Percentiles rank a stretch among this genome's conserved stretches.
phyloP scores from a whole-genome alignment of 352 stramenopile species.

The Globisporangium camurandrum region DNA sequence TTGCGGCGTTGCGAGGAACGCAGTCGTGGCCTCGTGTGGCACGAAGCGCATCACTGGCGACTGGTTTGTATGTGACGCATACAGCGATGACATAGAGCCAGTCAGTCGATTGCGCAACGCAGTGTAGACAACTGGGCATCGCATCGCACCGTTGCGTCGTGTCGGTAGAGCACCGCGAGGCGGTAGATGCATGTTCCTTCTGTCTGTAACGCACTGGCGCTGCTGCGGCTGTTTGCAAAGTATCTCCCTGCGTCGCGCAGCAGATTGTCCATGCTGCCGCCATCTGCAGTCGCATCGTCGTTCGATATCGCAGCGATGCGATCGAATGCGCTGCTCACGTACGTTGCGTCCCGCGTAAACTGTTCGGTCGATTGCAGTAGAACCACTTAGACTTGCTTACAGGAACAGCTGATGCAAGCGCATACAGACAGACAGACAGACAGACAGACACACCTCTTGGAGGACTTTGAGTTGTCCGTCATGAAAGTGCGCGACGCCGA shows the following conservation, averaged over 20 bases:
- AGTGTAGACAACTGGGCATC: too few species aligned
- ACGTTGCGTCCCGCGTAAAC: conserved; percentile 28
- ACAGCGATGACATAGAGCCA: not conserved
- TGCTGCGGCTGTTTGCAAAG: conserved; percentile 15
- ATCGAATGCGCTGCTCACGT: conserved; percentile 20
- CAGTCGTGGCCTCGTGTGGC: conserved; percentile 5
- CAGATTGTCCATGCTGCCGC: conserved; percentile 24
- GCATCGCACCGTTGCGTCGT: conserved; percentile 6
- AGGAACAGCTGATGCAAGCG: too few species aligned
- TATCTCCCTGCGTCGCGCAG: conserved; percentile 21
- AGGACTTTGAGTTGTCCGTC: conserved; percentile 19
- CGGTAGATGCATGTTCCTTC: conserved; percentile 2
- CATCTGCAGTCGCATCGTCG: conserved; percentile 5
- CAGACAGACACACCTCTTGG: conserved; percentile 19
- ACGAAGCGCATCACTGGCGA: conserved; percentile 5
- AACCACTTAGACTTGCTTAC: too few species aligned
- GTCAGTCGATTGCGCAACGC: not conserved
- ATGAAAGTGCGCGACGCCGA: conserved; percentile 22
- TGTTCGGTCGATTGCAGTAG: too few species aligned
- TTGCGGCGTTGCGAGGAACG: conserved; percentile 22
- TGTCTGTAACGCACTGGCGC: too few species aligned
- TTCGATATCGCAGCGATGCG: not conserved
- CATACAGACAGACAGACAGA: too few species aligned
- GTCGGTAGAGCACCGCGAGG: conserved; percentile 7
- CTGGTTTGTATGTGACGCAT: conserved; percentile 4